phyloP scores from a whole-genome alignment of 345 rosid genomes.

The Trapa bicornis region DNA sequence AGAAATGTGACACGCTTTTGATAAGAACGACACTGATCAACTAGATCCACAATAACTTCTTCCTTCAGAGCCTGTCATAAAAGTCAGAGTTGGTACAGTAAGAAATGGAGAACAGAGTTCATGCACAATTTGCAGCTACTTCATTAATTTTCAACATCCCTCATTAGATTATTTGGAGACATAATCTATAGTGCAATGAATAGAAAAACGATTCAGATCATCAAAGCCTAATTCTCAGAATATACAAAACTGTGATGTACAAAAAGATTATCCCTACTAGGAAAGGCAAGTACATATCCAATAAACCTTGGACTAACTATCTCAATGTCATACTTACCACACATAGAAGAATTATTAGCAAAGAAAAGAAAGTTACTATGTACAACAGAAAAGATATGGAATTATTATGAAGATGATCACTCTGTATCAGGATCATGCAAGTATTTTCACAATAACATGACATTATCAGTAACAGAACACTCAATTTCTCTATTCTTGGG shows the following conservation, averaged over 20 bases:
- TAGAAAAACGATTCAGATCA: not conserved
- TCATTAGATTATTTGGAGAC: not conserved
- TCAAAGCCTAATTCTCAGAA: not conserved
- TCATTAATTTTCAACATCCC: not conserved
- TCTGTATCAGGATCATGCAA: not conserved
- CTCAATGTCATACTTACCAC: not conserved
- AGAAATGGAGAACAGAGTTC: not conserved
- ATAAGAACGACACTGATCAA: slow-evolving; percentile 88
- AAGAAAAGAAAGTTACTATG: not conserved
- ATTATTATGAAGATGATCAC: not conserved
- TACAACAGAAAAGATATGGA: not conserved
- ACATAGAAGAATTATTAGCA: not conserved
- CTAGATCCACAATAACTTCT: slow-evolving; percentile 87
- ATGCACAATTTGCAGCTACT: not conserved
- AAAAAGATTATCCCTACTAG: not conserved
- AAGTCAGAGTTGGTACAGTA: not conserved
- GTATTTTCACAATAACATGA: not conserved
- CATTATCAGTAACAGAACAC: not conserved
- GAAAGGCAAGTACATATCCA: not conserved
- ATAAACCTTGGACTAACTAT: not conserved
- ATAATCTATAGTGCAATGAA: not conserved
- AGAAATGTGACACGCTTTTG: slow-evolving; percentile 77
- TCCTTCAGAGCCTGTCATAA: slow-evolving; percentile 60
- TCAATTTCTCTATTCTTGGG: too few relatives aligned
- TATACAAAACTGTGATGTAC: not conserved